phyloP scores from a whole-genome alignment of 2,329 filamentous ascomycete species.

The Apiospora arundinis region DNA sequence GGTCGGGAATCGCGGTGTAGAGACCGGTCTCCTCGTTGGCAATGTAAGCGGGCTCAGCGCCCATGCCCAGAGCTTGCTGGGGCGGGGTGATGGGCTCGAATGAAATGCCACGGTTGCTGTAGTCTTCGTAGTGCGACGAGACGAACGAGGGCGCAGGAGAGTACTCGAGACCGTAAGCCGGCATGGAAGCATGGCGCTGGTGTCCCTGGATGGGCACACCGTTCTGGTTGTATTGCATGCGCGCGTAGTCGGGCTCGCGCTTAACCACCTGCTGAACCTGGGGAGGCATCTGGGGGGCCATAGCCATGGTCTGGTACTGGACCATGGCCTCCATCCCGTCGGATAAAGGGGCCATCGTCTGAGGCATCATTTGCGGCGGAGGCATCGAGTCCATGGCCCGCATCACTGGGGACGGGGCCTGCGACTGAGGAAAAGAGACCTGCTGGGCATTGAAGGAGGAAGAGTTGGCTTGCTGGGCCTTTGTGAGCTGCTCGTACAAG shows the following conservation, averaged over 20 bases:
- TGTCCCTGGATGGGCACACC: conserved; percentile 83
- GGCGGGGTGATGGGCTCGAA: conserved; percentile 97
- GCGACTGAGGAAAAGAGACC: conserved; percentile 71
- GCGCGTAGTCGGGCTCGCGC: conserved; percentile 83
- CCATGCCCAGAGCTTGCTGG: conserved; percentile 82
- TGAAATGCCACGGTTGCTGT: conserved; percentile 93
- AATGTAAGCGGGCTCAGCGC: conserved; percentile 93
- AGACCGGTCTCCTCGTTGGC: conserved; percentile 96
- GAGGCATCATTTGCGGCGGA: conserved; percentile 79
- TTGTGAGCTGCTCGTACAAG: conserved; percentile 98
- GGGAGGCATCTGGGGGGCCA: conserved; percentile 72
- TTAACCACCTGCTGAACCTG: conserved; percentile 72
- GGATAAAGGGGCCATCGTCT: conserved; percentile 62
- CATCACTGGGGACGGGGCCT: conserved; percentile 88
- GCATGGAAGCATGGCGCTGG: conserved; percentile 98
- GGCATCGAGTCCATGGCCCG: conserved; percentile 94
- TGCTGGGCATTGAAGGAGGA: conserved; percentile 91
- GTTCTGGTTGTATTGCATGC: conserved; percentile 90
- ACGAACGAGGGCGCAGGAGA: conserved; percentile 97
- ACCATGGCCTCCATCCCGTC: conserved; percentile 77
- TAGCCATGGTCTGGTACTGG: conserved; percentile 71
- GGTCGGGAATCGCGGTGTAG: conserved; percentile 93
- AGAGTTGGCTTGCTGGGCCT: conserved; percentile 97
- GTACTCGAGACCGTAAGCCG: conserved; percentile 92
- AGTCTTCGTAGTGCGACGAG: conserved; percentile 98